Base-by-base conservation (phyloP, 2,329 filamentous ascomycete species). In the Aspergillus fumigatus region DNA sequence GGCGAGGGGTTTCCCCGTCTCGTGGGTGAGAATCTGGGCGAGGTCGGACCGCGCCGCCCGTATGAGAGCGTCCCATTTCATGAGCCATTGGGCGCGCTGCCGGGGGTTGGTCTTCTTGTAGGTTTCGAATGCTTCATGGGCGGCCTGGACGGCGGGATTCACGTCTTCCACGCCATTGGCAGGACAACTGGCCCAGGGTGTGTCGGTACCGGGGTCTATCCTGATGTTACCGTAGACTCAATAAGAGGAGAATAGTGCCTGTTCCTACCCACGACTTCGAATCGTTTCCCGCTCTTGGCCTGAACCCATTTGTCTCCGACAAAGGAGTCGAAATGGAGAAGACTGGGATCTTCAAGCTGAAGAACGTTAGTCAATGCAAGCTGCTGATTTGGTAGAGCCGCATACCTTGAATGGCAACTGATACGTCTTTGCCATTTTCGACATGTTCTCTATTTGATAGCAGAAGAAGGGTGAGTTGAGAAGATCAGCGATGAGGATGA, bases 1-100 rank as follows among this genome's bases (percentile, higher is more conserved):
- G 11, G 74, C 67, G 0, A 84, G 70, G 1, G 83, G 82, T 62
- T 85, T 85, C 2, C 84, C 83, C 0, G 82, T 85, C 67, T 86
- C 82, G 58, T 86, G 82, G 0, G 84, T 85, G 3, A 88, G 74
- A 55, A 88, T 83, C 23, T 81, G 80, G 2, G 85, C 84, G 35
- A 88, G 72, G 62, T 88, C 86, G 51, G 86, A 82, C 58, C 76
- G 79, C 62, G 86, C 82, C 52, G 82, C 83, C 7, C 81, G 79
- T 61, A 88, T 87, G 54, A 89, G 76, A 3, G 79, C 70, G 70
- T 88, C 83, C 85, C 86, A 89, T 69, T 84, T 84, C 54, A 86
- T 71, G 9, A 89, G 74, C 70, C 83, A 81, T 63, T 87, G 81
- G 1, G 86, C 85, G 53, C 86, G 80, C 52, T 79, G 77, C 17